Evolutionary conservation across 768 basidiomycete species (phyloP).

Genomic region (Amanita rubescens): DNA sequence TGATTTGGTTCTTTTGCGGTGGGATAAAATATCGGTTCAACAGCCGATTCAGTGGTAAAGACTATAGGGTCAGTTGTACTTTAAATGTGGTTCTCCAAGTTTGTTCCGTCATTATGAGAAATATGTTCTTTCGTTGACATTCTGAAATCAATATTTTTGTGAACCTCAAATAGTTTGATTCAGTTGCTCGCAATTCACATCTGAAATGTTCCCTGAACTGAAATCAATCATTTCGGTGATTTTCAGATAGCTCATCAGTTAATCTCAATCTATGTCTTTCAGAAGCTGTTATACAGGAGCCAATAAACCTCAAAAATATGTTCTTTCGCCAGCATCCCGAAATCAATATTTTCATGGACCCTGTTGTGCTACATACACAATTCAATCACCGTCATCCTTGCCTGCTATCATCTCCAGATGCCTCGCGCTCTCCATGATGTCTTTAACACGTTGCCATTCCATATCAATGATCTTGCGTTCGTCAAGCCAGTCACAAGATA

Average conservation of each 20-base stretch:
- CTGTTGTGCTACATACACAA: too few relatives aligned
- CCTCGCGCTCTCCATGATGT: constrained; percentile 69
- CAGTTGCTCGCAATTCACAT: too few relatives aligned
- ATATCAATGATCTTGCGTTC: constrained; percentile 54
- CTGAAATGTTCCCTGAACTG: too few relatives aligned
- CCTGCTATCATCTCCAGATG: constrained; percentile 47
- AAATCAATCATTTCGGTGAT: too few relatives aligned
- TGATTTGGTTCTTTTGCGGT: constrained; percentile 7
- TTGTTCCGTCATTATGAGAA: neutral
- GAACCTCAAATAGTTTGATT: neutral
- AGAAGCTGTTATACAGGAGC: too few relatives aligned
- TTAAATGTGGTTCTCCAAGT: constrained; percentile 1
- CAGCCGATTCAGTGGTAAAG: constrained; percentile 1
- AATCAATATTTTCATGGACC: too few relatives aligned
- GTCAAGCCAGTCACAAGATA: constrained; percentile 80
- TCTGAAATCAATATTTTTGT: neutral
- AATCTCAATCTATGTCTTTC: too few relatives aligned
- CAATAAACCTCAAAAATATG: too few relatives aligned
- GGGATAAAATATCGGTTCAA: constrained; percentile 11
- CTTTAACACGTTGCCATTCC: constrained; percentile 65
- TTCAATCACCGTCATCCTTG: constrained; percentile 26
- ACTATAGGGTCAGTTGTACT: neutral
- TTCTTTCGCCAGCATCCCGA: too few relatives aligned
- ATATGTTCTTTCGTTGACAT: neutral
- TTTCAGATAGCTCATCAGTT: too few relatives aligned